phyloP scores from a whole-genome alignment of 352 stramenopile genomes.

The Phytophthora brassicae region DNA sequence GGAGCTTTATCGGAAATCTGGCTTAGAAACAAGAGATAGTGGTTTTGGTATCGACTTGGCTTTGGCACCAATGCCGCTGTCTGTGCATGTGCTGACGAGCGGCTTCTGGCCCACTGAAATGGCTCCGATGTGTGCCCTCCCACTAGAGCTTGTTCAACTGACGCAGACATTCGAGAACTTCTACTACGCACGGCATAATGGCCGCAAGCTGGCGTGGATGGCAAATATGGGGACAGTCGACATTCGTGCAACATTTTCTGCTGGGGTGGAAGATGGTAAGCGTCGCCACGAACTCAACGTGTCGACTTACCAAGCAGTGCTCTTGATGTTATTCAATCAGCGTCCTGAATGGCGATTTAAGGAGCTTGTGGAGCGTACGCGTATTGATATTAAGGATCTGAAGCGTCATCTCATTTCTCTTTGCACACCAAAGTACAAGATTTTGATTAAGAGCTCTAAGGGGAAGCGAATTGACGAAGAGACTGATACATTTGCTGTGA shows the following conservation, averaged over 20 bases:
- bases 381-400: constrained; percentile 88
- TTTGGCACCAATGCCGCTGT: constrained; percentile 38
- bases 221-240: constrained; percentile 93
- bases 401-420: constrained; percentile 97
- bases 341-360: constrained; percentile 75
- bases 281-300: constrained; percentile 95
- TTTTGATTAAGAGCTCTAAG: constrained; percentile 97
- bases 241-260: constrained; percentile 89
- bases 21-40: constrained; percentile 22
- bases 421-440: constrained; percentile 97
- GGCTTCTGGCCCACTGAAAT: constrained; percentile 88
- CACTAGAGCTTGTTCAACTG: constrained; percentile 70
- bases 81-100: constrained; percentile 82
- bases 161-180: constrained; percentile 92
- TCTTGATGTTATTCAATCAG: constrained; percentile 98
- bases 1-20: constrained; percentile 80
- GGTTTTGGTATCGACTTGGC: constrained; percentile 21
- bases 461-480: constrained; percentile 96
- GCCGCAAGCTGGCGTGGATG: constrained; percentile 95
- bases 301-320: constrained; percentile 98
- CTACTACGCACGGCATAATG: constrained; percentile 95
- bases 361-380: constrained; percentile 89
- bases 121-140: constrained; percentile 86
- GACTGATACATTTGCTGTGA: constrained; percentile 94
- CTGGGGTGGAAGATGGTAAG: constrained; percentile 47